Evolutionary conservation across 495 filamentous ascomycete species (phyloP), one percentile per base, ranked within the genome.

Genomic region (Aspergillus indologenus): DNA sequence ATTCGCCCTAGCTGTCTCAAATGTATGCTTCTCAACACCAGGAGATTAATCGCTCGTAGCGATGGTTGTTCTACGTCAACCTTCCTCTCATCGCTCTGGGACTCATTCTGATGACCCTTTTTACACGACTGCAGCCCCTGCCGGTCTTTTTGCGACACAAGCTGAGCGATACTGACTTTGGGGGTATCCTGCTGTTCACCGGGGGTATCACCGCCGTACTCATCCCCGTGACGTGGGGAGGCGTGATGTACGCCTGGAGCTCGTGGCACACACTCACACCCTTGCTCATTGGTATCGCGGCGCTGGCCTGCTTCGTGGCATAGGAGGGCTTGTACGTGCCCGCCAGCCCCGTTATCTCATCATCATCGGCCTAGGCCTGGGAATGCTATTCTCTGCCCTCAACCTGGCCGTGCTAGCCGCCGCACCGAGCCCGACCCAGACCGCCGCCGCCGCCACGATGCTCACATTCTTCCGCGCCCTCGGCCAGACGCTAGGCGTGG

Each of bases 161-260:
- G 59, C 57, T 82, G 5, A 29, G 26, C n/a, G 61, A 61, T 3
- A 69, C 85, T 17, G 84, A 89, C 68, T 86, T 78, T 75, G 22
- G 79, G n/a, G 85, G 86, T 0, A 72, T 71, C 19, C 24, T 76
- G 0, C 22, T 86, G 8, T 85, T 88, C 60, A 69, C 81, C 5
- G 69, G 64, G 15, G 70, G 71, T 0, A 65, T 69, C 3, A 73
- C 75, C 12, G 62, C 70, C 5, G 73, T 87, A 54, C 68, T 86
- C 4, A 74, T 86, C 21, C 79, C 77, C 0, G 46, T 87, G 0
- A 77, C 79, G 4, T 87, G 81, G 79, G 85, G 77, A 1, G 85
- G 83, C 0, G 64, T 75, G 1, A 69, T 79, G 64, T 84, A 79
- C 64, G 42, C 71, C 3, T 89, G 86, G 85, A 57, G 54, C 18